Conservation (phyloP, 768 basidiomycete species). For the Auriscalpium vulgare region DNA sequence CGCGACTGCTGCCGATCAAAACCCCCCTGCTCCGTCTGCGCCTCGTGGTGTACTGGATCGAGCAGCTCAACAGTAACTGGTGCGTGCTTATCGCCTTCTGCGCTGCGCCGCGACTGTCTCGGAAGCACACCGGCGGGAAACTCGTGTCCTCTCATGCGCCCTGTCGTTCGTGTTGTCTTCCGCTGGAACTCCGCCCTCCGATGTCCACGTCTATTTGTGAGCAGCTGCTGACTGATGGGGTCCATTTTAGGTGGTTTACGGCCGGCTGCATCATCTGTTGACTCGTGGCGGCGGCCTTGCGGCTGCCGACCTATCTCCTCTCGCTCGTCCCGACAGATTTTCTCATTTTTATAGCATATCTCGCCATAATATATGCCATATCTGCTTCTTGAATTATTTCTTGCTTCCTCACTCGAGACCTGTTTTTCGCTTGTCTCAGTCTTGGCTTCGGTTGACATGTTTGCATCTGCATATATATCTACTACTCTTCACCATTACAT, state of each 20-base stretch:
- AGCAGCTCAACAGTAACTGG: constrained; percentile 58
- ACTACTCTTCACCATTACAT: too few relatives aligned
- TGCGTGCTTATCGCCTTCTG: constrained; percentile 20
- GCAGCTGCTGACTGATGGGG: not conserved
- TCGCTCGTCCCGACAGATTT: constrained; percentile 1
- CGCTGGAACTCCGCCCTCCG: too few relatives aligned
- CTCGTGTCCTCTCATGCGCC: too few relatives aligned
- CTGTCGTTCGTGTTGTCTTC: too few relatives aligned
- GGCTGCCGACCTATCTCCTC: not conserved
- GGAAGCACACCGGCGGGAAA: too few relatives aligned
- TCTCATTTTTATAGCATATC: not conserved
- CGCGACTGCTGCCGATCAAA: constrained; percentile 77
- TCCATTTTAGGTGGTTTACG: constrained; percentile 59
- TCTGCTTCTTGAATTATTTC: too few relatives aligned
- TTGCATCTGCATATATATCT: too few relatives aligned
- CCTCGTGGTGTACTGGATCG: constrained; percentile 93
- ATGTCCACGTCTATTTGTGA: too few relatives aligned
- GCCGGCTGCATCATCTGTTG: constrained; percentile 56
- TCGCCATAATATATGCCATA: too few relatives aligned
- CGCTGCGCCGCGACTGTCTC: constrained; percentile 3
- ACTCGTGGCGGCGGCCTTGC: not conserved
- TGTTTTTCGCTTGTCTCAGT: too few relatives aligned
- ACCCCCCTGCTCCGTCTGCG: constrained; percentile 71
- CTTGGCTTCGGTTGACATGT: too few relatives aligned
- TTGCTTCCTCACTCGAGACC: too few relatives aligned